Percentiles rank a stretch among this genome's conserved stretches.
These are phyloP conservation scores for Xerocomus amazonicus DNA, from an alignment of 1,284 basidiomycete genomes.

Conservation along the genomic window DNA sequence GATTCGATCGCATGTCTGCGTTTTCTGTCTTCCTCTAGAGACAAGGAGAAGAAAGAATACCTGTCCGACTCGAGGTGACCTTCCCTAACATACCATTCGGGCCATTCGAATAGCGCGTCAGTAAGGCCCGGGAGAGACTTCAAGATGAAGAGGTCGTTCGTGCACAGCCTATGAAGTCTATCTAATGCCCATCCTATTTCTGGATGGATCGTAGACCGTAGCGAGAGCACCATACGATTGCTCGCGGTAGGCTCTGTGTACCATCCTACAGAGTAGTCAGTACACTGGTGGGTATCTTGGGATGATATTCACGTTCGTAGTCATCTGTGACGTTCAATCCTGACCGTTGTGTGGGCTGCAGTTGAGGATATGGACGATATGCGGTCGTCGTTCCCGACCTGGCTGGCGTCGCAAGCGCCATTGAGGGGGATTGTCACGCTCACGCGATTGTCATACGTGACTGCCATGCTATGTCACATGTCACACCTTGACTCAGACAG, in stretches of 20 bases:
- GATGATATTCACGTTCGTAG: slow-evolving; percentile 58
- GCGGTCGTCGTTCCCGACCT: slow-evolving; percentile 18
- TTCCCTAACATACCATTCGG: slow-evolving; percentile 67
- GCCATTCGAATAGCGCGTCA: slow-evolving; percentile 78
- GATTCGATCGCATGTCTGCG: slow-evolving; percentile 71
- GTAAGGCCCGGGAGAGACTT: slow-evolving; percentile 67
- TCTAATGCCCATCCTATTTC: slow-evolving; percentile 83
- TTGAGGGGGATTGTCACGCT: slow-evolving; percentile 12
- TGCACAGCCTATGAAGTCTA: slow-evolving; percentile 70
- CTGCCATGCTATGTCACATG: neutral
- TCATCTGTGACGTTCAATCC: slow-evolving; percentile 61
- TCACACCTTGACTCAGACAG: slow-evolving; percentile 19
- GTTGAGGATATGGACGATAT: slow-evolving; percentile 29
- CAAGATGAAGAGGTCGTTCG: slow-evolving; percentile 70
- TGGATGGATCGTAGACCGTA: slow-evolving; percentile 69
- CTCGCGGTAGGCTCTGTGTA: slow-evolving; percentile 68
- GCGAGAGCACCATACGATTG: slow-evolving; percentile 79
- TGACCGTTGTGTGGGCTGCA: slow-evolving; percentile 19
- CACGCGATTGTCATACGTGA: slow-evolving; percentile 25
- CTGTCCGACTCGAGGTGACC: slow-evolving; percentile 45
- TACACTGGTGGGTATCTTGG: neutral
- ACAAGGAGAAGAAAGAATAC: slow-evolving; percentile 51
- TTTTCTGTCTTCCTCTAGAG: slow-evolving; percentile 48
- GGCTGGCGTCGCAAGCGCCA: slow-evolving; percentile 32
- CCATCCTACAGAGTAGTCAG: slow-evolving; percentile 53